These are phyloP conservation scores for Colletotrichum costaricense DNA, from an alignment of 2,329 filamentous ascomycete genomes.

Conservation along the genomic window DNA sequence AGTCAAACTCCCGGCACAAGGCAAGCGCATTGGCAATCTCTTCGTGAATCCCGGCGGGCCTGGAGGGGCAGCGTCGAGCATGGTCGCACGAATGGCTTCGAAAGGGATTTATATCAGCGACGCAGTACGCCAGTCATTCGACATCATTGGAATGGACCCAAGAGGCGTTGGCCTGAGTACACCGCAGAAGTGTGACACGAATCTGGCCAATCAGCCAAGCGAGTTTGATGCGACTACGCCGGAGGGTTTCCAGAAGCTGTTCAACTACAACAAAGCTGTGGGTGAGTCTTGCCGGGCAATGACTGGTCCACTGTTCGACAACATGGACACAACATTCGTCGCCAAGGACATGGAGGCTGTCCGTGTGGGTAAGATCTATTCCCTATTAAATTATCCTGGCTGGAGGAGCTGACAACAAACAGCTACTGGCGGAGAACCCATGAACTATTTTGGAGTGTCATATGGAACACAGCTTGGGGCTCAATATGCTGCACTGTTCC, in stretches of 20 bases:
- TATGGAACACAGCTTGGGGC: conserved; percentile 29
- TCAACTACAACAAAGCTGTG: conserved; percentile 24
- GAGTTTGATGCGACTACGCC: conserved; percentile 30
- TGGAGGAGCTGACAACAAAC: neutral
- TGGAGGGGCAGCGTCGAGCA: conserved; percentile 25
- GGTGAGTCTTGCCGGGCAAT: conserved; percentile 26
- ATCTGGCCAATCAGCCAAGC: conserved; percentile 16
- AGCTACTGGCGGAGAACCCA: conserved; percentile 13
- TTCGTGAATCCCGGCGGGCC: conserved; percentile 31
- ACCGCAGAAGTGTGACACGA: conserved; percentile 14
- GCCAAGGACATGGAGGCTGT: conserved; percentile 30
- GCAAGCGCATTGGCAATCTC: conserved; percentile 20
- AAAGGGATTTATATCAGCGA: conserved; percentile 21
- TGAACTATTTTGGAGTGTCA: conserved; percentile 28
- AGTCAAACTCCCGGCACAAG: conserved; percentile 17
- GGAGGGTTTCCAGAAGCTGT: conserved; percentile 15
- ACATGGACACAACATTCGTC: conserved; percentile 22
- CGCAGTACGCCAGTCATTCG: conserved; percentile 6
- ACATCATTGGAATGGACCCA: conserved; percentile 28
- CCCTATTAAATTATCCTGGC: accelerated
- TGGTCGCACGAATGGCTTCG: conserved; percentile 6
- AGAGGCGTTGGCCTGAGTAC: conserved; percentile 19
- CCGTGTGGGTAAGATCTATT: neutral
- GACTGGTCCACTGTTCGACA: conserved; percentile 13
- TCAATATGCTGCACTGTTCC: conserved; percentile 22